These are phyloP conservation scores for Neurospora sp. DNA, from an alignment of 495 filamentous ascomycete genomes.

Conservation along the genomic window DNA sequence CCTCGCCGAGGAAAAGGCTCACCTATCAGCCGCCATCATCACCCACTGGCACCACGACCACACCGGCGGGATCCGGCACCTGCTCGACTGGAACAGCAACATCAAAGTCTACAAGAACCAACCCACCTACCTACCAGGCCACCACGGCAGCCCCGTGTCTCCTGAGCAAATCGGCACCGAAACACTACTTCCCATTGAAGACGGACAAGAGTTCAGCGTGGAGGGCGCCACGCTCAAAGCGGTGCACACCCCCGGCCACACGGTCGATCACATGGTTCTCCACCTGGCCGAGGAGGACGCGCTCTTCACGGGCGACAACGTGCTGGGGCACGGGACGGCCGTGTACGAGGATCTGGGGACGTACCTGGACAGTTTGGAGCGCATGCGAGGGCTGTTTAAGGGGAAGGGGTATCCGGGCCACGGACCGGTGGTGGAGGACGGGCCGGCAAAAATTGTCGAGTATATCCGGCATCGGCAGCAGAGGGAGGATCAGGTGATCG, in stretches of 20 bases:
- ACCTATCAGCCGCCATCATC: slow-evolving; percentile 53
- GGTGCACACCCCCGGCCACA: slow-evolving; percentile 75
- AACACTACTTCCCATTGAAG: slow-evolving; percentile 32
- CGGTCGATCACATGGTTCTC: slow-evolving; percentile 74
- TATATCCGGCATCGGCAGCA: slow-evolving; percentile 73
- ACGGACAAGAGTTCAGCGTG: slow-evolving; percentile 63
- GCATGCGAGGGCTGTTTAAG: slow-evolving; percentile 53
- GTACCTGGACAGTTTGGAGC: slow-evolving; percentile 64
- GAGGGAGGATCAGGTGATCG: slow-evolving; percentile 73
- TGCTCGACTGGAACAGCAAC: slow-evolving; percentile 50
- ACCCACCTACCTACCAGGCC: slow-evolving; percentile 21
- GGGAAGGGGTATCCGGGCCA: slow-evolving; percentile 86
- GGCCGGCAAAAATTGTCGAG: slow-evolving; percentile 53
- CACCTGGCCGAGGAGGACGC: slow-evolving; percentile 66
- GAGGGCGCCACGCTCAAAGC: slow-evolving; percentile 71
- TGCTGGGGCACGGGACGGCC: slow-evolving; percentile 85
- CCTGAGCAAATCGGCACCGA: not conserved
- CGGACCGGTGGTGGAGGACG: slow-evolving; percentile 63
- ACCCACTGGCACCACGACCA: slow-evolving; percentile 94
- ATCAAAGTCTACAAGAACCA: slow-evolving; percentile 44
- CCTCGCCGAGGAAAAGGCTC: slow-evolving; percentile 54
- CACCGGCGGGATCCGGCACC: slow-evolving; percentile 57
- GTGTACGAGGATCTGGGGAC: slow-evolving; percentile 75
- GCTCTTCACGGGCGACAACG: slow-evolving; percentile 91
- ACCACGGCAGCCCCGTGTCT: not conserved